A percentile compares a stretch with the other conserved stretches of the same genome.
phyloP scores from a whole-genome alignment of 345 rosid genomes.

The Eucalyptus erythrocorys region DNA sequence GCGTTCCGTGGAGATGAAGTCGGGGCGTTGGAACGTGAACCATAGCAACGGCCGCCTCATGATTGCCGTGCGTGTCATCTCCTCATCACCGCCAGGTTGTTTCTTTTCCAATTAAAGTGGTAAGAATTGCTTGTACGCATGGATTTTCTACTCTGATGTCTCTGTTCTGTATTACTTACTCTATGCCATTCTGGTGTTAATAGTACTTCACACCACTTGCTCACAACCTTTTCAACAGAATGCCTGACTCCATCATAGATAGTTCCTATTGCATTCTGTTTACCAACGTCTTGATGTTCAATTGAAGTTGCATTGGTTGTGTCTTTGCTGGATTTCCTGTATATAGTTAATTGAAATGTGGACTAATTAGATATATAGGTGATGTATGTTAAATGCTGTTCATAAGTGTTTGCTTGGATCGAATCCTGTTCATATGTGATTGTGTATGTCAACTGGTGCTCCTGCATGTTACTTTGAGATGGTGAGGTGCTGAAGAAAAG shows the following conservation, averaged over 20 bases:
- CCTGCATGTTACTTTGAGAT: neutral
- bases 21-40: too few relatives aligned
- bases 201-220: too few relatives aligned
- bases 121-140: too few relatives aligned
- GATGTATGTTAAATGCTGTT: neutral
- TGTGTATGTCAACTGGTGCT: neutral
- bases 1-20: too few relatives aligned
- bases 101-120: too few relatives aligned
- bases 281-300: neutral
- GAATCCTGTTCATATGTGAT: neutral
- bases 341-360: neutral
- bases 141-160: too few relatives aligned
- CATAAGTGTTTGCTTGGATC: neutral
- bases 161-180: too few relatives aligned
- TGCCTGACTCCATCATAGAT: accelerated
- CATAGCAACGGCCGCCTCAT: too few relatives aligned
- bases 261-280: too few relatives aligned
- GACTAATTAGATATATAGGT: neutral
- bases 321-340: neutral
- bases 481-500: neutral
- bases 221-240: accelerated
- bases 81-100: too few relatives aligned
- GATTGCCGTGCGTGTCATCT: too few relatives aligned
- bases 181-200: too few relatives aligned
- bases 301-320: neutral